Evolutionary conservation across 2,329 filamentous ascomycete genomes (phyloP).

Genomic region (Talaromyces atroroseus): DNA sequence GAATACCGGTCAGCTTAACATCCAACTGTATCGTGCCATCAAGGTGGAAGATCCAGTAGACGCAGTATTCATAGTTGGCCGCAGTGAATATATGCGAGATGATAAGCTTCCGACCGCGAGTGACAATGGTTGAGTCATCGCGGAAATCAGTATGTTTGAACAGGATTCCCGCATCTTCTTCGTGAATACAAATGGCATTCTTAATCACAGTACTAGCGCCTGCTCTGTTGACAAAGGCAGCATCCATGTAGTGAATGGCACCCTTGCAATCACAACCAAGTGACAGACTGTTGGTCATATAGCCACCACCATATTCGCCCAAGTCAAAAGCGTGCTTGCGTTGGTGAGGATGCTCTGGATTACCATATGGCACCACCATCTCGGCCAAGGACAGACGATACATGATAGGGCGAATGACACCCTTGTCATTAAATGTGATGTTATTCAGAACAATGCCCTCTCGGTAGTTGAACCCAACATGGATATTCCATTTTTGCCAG

Average conservation of each 20-base stretch:
- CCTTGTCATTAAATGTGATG: constrained; percentile 83
- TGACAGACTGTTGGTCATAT: constrained; percentile 45
- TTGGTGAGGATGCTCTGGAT: constrained; percentile 46
- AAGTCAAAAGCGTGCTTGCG: constrained; percentile 46
- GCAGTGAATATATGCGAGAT: constrained; percentile 91
- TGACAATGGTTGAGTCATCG: constrained; percentile 80
- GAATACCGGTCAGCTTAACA: constrained; percentile 83
- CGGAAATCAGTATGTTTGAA: constrained; percentile 96
- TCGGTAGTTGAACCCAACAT: constrained; percentile 91
- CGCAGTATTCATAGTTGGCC: constrained; percentile 90
- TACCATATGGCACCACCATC: constrained; percentile 79
- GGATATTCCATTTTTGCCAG: constrained; percentile 93
- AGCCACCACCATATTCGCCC: constrained; percentile 44
- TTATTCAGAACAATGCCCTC: constrained; percentile 89
- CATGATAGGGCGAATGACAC: constrained; percentile 70
- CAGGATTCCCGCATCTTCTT: constrained; percentile 84
- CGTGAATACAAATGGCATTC: constrained; percentile 92
- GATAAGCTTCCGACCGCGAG: constrained; percentile 76
- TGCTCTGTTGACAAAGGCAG: constrained; percentile 71
- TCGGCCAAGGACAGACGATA: constrained; percentile 84
- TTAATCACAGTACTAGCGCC: constrained; percentile 77
- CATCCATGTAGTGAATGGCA: constrained; percentile 85
- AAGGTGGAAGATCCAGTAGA: constrained; percentile 86
- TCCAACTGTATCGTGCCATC: constrained; percentile 89
- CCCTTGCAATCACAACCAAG: constrained; percentile 66